Evolutionary conservation across 495 filamentous ascomycete genomes (phyloP), one percentile per base, ranked within the genome.

Genomic region (Xylaria cubensis): DNA sequence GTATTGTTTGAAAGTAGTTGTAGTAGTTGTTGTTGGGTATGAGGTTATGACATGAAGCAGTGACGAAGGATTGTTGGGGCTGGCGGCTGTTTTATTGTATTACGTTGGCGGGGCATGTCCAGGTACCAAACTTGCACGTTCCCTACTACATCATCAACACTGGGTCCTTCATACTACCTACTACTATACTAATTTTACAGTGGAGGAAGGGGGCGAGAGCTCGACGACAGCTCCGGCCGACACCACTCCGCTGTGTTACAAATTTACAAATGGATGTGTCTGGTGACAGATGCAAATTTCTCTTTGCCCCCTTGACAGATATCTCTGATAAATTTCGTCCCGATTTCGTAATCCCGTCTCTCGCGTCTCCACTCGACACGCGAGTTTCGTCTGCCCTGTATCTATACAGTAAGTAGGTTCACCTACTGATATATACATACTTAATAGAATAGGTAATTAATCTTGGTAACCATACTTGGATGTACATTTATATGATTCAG

Each of bases 11-110:
- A 12, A 29, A 21, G 46, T 0, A 7, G 46, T 50, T 0, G 46
- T 50, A 6, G 59, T 64, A 24, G 58, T 62, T 34, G 68, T 63
- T 55, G 50, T 71, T 42, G 41, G 19, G 41, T 51, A 42, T 68
- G 72, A 71, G 69, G 66, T 19, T 36, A 61, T 69, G 59, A 63
- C 62, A 75, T 65, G 73, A 72, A 64, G 73, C 74, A 75, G 69
- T 72, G 64, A 53, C 48, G 26, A 53, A 67, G 46, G 46, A 42
- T 55, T 53, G 64, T 53, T 29, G 64, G 64, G 64, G 19, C 42
- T 6, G 29, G 44, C 42, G 32, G 48, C 44, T 51, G 46, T 53
- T 50, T 39, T 67, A 39, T 50, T 67, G 64, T 67, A 64, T 8
- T 26, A 44, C 39, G 9, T 44, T 64, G 61, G 39, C 36, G 36